Base-by-base conservation (phyloP, 768 basidiomycete genomes). In the Strobilomyces dryophilus region DNA sequence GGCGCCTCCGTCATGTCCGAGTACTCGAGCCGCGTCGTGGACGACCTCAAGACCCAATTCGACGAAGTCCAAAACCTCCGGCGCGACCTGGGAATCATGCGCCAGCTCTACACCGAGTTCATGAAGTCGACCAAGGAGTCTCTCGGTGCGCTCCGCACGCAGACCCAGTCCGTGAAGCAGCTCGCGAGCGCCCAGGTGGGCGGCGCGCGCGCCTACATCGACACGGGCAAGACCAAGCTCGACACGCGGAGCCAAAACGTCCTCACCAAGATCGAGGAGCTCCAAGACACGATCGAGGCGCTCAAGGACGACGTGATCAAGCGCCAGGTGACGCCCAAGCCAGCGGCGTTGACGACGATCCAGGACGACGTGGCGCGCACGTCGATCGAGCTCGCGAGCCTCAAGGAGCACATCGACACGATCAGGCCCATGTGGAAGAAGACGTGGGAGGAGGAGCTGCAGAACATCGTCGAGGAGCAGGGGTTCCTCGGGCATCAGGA, bases 371-470 rank as follows among this genome's bases (percentile, higher is more conserved):
- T 97, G 52, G 76, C 79, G 27, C 70, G 79, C 20, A 79, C 86
- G 26, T 78, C 82, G 17, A 69, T 72, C 10, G 87, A 94, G 71
- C 77, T 98, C 41, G 79, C 84, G 56, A 85, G 82, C 62, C 74
- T 98, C 53, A 82, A 82, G 63, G 83, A 86, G 60, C 92, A 95
- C 68, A 89, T 98, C 60, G 81, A 85, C 61, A 88, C 90, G 11
- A 81, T 95, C 63, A 92, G 89, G 64, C 93, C 95, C 40, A 92
- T 91, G 81, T 99, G 95, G 95, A 91, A 95, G 77, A 93, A 95
- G 79, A 98, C 94, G 18, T 99, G 95, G 95, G 89, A 91, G 64
- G 85, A 92, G 65, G 95, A 99, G 73, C 68, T 99, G 66, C 89
- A 92, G 76, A 92, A 92, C 59, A 94, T 99, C 51, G 89, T 98